phyloP scores from a whole-genome alignment of 768 basidiomycete species.

The Tubosaeta brunneosetosa region DNA sequence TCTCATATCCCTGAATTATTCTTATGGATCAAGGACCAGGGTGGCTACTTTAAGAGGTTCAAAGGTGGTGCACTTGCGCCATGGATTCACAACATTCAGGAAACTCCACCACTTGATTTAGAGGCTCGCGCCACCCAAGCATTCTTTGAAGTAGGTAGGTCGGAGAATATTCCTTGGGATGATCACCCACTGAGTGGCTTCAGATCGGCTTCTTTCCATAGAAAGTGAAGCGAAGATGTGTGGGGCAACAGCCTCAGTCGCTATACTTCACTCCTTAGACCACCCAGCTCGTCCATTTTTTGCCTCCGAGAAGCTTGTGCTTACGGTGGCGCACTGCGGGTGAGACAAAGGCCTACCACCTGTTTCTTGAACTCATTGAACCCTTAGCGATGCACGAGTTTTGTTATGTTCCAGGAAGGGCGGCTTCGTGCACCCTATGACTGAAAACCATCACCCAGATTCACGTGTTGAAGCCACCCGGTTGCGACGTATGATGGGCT shows the following conservation, averaged over 20 bases:
- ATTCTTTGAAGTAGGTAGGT: constrained; percentile 72
- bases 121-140: constrained; percentile 83
- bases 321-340: constrained; percentile 95
- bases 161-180: background rate
- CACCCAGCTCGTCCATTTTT: constrained; percentile 78
- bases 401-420: constrained; percentile 70
- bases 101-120: constrained; percentile 51
- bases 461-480: constrained; percentile 79
- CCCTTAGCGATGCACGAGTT: constrained; percentile 78
- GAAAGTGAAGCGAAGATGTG: constrained; percentile 67
- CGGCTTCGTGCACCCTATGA: constrained; percentile 79
- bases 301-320: constrained; percentile 61
- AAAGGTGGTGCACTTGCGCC: constrained; percentile 72
- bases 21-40: constrained; percentile 70
- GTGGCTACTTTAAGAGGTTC: constrained; percentile 91
- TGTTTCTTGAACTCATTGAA: constrained; percentile 8
- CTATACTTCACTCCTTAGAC: constrained; percentile 88
- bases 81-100: constrained; percentile 44
- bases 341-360: constrained; percentile 31
- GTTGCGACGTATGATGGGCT: constrained; percentile 85
- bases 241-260: constrained; percentile 90
- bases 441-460: constrained; percentile 95
- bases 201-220: constrained; percentile 68
- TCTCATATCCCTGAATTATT: constrained; percentile 69
- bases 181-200: constrained; percentile 5